Evolutionary conservation across 345 rosid species (phyloP).

Genomic region (Citrus sp.): DNA sequence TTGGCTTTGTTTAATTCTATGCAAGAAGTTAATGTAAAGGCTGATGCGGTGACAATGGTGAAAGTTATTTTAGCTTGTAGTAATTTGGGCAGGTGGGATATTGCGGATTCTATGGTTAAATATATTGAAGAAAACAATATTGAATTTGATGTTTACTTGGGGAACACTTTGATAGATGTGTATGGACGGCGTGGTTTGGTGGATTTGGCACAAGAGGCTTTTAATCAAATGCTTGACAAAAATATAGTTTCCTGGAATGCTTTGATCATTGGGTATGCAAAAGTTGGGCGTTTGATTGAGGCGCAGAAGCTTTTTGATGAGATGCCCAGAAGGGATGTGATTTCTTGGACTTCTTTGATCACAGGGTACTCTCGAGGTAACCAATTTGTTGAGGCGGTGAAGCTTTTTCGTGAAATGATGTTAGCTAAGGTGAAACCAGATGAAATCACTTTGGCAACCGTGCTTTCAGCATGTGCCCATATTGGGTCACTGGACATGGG

Average conservation of each 20-base stretch:
- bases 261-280: conserved; percentile 43
- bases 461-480: conserved; percentile 65
- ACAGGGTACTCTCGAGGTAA: conserved; percentile 48
- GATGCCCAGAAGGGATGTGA: conserved; percentile 55
- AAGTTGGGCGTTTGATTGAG: conserved; percentile 27
- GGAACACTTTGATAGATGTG: conserved; percentile 59
- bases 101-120: conserved; percentile 34
- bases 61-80: conserved; percentile 48
- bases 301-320: conserved; percentile 50
- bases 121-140: conserved; percentile 41
- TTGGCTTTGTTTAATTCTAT: conserved; percentile 42
- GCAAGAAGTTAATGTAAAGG: conserved; percentile 38
- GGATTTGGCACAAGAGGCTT: conserved; percentile 36
- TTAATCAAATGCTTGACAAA: conserved; percentile 42
- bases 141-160: conserved; percentile 54
- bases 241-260: conserved; percentile 58
- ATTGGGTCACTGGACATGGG: conserved; percentile 50
- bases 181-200: conserved; percentile 50
- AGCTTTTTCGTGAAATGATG: conserved; percentile 56
- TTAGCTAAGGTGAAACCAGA: conserved; percentile 48
- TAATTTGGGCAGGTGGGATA: conserved; percentile 20
- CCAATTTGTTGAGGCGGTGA: conserved; percentile 38
- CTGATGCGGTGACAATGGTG: conserved; percentile 63
- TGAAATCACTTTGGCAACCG: conserved; percentile 51
- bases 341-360: conserved; percentile 75